phyloP scores from a whole-genome alignment of 2,329 filamentous ascomycete genomes.

The Hymenoscyphus salicellus region DNA sequence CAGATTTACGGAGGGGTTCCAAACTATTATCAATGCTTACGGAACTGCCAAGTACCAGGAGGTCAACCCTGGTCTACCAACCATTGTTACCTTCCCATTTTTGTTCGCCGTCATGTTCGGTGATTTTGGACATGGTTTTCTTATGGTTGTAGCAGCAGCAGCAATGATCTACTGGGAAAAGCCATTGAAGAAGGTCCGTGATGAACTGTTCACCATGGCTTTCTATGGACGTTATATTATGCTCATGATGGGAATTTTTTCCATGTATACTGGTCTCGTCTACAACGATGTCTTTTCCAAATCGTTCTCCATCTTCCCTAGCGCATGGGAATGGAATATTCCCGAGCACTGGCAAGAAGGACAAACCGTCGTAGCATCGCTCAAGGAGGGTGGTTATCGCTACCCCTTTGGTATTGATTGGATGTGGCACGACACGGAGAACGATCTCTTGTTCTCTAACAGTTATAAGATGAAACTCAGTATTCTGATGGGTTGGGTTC shows the following conservation, averaged over 20 bases:
- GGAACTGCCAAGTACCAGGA: constrained; percentile 96
- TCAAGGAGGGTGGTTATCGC: constrained; percentile 64
- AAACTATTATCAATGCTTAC: constrained; percentile 98
- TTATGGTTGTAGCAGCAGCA: constrained; percentile 79
- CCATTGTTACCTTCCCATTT: constrained; percentile 98
- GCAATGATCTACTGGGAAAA: constrained; percentile 98
- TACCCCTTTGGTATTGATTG: constrained; percentile 96
- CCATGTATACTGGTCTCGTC: constrained; percentile 92
- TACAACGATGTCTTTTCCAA: constrained; percentile 98
- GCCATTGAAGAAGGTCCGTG: constrained; percentile 82
- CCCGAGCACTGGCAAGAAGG: constrained; percentile 66
- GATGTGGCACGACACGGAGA: constrained; percentile 95
- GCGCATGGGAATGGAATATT: constrained; percentile 72
- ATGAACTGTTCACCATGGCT: constrained; percentile 96
- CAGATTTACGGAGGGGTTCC: constrained; percentile 96
- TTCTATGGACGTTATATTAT: constrained; percentile 99
- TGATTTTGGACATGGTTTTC: constrained; percentile 87
- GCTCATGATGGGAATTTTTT: constrained; percentile 96
- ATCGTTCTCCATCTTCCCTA: constrained; percentile 82
- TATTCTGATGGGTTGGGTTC: constrained; percentile 93
- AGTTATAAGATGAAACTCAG: constrained; percentile 99
- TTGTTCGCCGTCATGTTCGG: constrained; percentile 99
- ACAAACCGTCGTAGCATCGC: constrained; percentile 60
- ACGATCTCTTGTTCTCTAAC: constrained; percentile 93
- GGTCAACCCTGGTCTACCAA: constrained; percentile 91